Base-by-base conservation (phyloP, 345 rosid genomes). In the Brassica carinata region DNA sequence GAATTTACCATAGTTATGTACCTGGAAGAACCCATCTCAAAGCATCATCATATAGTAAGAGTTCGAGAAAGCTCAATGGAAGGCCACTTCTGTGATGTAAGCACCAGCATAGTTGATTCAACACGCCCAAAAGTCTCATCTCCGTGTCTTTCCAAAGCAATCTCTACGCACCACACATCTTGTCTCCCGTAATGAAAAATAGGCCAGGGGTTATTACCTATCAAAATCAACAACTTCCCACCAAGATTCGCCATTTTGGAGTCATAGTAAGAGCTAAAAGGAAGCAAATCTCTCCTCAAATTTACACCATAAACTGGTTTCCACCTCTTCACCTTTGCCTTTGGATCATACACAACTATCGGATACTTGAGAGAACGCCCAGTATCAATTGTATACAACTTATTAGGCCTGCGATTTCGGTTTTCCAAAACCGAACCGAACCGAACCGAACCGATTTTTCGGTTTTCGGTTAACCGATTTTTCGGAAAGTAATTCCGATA, bases 141-240 rank as follows among this genome's bases (percentile, higher is more conserved):
- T 45, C 51, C 2, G 19, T 55, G 63, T 58, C 29, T 58, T 19
- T 18, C 63, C 63, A 58, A 58, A 19, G 13, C 11, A 5, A 64
- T 74, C 9, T 6, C 31, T 36, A 26, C n/a, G 61, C 77, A 74
- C 14, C 30, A 63, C 2, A 74, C 30, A 2, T 18, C 40, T 3
- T 5, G 11, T 0, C 6, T 8, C 63, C 63, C 29, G 13, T 2
- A 7, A 1, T 8, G 2, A 18, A 58, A 19, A 18, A 1, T 0
- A 59, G 5, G 7, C 64, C 30, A 59, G 2, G 5, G 1, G 0
- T 2, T 5, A 4, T 5, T 5, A 30, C 7, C 1, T 4, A 38
- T 67, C 40, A 75, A 17, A 67, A 75, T 55, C 66, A 55, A 34
- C 57, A 67, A 26, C 57, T 67, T 66, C 1, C 79, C 79, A 53